These are phyloP conservation scores for Nitzschia inconspicua DNA, from an alignment of 108 stramenopile species.

Conservation along the genomic window DNA sequence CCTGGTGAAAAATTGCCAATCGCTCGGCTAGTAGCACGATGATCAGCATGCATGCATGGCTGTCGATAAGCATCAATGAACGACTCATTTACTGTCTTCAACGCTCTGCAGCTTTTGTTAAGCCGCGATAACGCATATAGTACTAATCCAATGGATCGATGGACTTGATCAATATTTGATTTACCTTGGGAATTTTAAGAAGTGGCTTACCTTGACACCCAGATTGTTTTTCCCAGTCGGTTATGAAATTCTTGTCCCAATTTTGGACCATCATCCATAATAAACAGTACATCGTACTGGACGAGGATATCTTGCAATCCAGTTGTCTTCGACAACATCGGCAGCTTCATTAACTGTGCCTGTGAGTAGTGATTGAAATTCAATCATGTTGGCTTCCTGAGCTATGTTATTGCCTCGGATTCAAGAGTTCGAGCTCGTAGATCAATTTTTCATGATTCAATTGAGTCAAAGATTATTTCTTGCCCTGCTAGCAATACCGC, in stretches of 20 bases:
- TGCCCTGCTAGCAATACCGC: background rate
- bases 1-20: constrained; percentile 32
- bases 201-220: constrained; percentile 22
- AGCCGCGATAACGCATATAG: constrained; percentile 17
- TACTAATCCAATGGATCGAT: constrained; percentile 28
- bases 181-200: constrained; percentile 41
- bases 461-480: no score
- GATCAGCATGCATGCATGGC: constrained; percentile 27
- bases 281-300: constrained; percentile 15
- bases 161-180: constrained; percentile 36
- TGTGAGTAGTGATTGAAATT: constrained; percentile 7
- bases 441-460: constrained; percentile 12
- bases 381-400: constrained; percentile 16
- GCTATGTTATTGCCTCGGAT: constrained; percentile 24
- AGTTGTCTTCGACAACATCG: constrained; percentile 26
- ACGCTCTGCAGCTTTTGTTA: constrained; percentile 8
- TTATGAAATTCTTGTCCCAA: constrained; percentile 40
- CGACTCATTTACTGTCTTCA: constrained; percentile 1
- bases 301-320: constrained; percentile 42
- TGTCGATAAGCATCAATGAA: constrained; percentile 25
- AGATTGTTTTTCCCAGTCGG: constrained; percentile 16
- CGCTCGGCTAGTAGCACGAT: background rate
- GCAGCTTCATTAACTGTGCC: constrained; percentile 16
- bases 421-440: background rate
- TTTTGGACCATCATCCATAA: constrained; percentile 38